Base-by-base conservation (phyloP, 306 rosid species). In the Gastrolobium bilobum region DNA sequence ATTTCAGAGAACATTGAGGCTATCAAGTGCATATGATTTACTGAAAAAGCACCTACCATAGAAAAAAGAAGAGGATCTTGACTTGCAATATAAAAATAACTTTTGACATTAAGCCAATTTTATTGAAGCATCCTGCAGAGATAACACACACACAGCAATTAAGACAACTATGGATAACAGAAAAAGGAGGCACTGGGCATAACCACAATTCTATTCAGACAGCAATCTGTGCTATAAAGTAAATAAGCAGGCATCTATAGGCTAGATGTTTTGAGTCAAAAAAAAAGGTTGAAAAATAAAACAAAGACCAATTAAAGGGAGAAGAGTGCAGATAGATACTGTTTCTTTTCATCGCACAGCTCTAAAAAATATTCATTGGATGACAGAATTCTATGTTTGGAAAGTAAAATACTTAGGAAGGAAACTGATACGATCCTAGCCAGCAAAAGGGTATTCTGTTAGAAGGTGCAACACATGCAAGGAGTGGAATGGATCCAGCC, bases 51-150 rank as follows among this genome's bases (percentile, higher is more conserved):
- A 84, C 87, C 30, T 76, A 83, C 88, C 91, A 80, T 57, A 68
- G 59, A 74, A 85, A 81, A 72, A 83, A 69, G 71, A 59, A 62
- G 79, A 83, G 70, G 81, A 70, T 81, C 77, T 43, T 37, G 58
- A 81, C 83, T 78, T 63, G 83, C 84, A 85, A 59, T 71, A 75
- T 65, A 79, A 77, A 85, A 67, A 74, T 79, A 78, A 78, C 84
- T 83, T 71, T 69, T 53, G 73, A 66, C 59, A 83, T 73, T 82
- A 79, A 83, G 73, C 72, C 86, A 68, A 70, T 77, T 79, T 80
- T 75, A 64, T 77, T 75, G 79, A 74, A 73, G 80, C 83, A 85
- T 77, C 87, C 91, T 88, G 89, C 84, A 88, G 73, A 83, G 66
- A 80, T 46, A 73, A 80, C 59, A 87, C 46, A 76, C 61, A 46